phyloP scores from a whole-genome alignment of 805 yeast genomes.

The Lachancea lanzarotensis region DNA sequence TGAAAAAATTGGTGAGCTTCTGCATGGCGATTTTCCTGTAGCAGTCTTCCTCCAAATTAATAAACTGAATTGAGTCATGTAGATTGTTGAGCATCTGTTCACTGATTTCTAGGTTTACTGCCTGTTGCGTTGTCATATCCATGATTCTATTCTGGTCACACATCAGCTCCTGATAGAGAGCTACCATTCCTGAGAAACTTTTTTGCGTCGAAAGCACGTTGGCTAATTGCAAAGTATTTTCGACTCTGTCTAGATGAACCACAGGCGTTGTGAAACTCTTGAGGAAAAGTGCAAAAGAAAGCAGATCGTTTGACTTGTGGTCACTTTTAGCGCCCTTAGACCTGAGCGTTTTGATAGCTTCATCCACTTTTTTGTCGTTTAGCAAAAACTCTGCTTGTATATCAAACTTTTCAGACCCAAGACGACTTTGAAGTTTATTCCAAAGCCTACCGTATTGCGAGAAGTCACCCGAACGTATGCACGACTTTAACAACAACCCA shows the following conservation, averaged over 20 bases:
- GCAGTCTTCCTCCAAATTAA: slow-evolving; percentile 9
- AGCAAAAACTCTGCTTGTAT: slow-evolving; percentile 23
- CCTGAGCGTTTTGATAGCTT: slow-evolving; percentile 17
- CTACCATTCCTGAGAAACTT: slow-evolving; percentile 15
- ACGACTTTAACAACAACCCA: slow-evolving; percentile 21
- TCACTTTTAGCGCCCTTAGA: slow-evolving; percentile 10
- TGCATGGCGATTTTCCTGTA: slow-evolving; percentile 5
- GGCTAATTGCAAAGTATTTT: slow-evolving; percentile 25
- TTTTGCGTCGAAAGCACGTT: slow-evolving; percentile 23
- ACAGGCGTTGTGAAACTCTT: slow-evolving; percentile 16
- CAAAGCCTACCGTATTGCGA: slow-evolving; percentile 15
- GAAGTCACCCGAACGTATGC: slow-evolving; percentile 22
- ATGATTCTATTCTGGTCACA: neutral
- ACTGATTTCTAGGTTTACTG: slow-evolving; percentile 11
- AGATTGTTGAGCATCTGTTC: slow-evolving; percentile 28
- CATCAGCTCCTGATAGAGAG: slow-evolving; percentile 9
- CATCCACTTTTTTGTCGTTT: slow-evolving; percentile 16
- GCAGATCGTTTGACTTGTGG: slow-evolving; percentile 18
- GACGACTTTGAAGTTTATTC: slow-evolving; percentile 13
- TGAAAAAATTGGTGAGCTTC: slow-evolving; percentile 23
- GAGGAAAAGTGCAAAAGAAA: slow-evolving; percentile 22
- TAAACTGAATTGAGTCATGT: slow-evolving; percentile 17
- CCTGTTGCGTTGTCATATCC: slow-evolving; percentile 1
- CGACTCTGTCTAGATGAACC: slow-evolving; percentile 12
- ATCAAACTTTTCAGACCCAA: slow-evolving; percentile 12